Percentiles rank a stretch among this genome's conserved stretches.
Conservation (phyloP, 805 yeast species). For the Metschnikowia lachancei region DNA sequence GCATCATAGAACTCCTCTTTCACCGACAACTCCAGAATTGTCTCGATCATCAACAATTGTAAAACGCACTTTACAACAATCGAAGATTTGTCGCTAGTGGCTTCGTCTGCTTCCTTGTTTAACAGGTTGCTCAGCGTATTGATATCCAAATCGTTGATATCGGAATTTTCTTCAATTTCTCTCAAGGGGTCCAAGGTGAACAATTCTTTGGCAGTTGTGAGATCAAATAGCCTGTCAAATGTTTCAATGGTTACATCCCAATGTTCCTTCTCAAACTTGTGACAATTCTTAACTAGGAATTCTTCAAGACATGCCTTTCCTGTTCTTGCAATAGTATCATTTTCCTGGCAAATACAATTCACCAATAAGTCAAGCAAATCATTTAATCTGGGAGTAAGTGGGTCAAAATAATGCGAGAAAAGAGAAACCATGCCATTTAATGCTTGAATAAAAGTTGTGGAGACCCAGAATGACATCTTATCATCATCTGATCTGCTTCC, state of each 20-base stretch:
- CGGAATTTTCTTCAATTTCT: constrained; percentile 17
- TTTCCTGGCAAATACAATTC: constrained; percentile 93
- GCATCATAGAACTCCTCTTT: constrained; percentile 61
- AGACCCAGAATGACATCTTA: constrained; percentile 90
- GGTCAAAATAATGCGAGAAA: constrained; percentile 77
- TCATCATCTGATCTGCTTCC: constrained; percentile 52
- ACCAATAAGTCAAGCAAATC: constrained; percentile 75
- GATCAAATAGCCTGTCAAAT: constrained; percentile 65
- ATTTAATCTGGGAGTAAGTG: constrained; percentile 68
- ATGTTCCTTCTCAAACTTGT: constrained; percentile 59
- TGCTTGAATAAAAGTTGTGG: constrained; percentile 95
- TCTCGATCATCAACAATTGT: constrained; percentile 85
- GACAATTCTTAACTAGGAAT: constrained; percentile 70
- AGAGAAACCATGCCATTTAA: constrained; percentile 81
- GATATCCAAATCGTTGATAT: constrained; percentile 24
- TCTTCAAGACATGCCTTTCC: constrained; percentile 88
- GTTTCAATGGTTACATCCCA: constrained; percentile 73
- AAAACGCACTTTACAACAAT: constrained; percentile 91
- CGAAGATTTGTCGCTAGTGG: constrained; percentile 46
- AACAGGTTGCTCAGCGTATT: constrained; percentile 2
- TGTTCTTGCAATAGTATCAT: constrained; percentile 92
- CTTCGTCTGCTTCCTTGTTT: constrained; percentile 10
- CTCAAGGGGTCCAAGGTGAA: constrained; percentile 58
- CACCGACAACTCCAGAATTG: constrained; percentile 75
- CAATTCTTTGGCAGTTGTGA: constrained; percentile 84